Conservation (phyloP, 1,284 basidiomycete genomes). For the Ustilago loliicola region DNA sequence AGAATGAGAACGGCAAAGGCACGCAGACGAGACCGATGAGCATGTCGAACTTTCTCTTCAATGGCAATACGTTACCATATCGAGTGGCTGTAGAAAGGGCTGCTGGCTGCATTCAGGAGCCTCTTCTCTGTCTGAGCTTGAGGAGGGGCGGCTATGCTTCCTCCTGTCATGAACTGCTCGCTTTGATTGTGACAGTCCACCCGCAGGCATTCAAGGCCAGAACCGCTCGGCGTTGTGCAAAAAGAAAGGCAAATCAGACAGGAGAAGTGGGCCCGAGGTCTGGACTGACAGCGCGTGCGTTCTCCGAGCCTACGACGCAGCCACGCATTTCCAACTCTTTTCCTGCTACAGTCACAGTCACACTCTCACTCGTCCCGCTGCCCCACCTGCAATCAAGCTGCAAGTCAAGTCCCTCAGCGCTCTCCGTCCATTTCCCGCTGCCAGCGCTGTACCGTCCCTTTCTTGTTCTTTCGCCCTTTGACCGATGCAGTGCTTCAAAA, state of each 20-base stretch:
- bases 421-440: conserved; percentile 3
- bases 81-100: not conserved
- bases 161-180: not conserved
- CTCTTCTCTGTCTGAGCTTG: not conserved
- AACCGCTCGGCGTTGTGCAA: conserved; percentile 21
- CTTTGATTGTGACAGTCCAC: not conserved
- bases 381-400: conserved; percentile 4
- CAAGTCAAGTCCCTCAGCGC: conserved; percentile 1
- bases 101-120: conserved; percentile 25
- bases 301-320: conserved; percentile 27
- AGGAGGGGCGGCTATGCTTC: conserved; percentile 13
- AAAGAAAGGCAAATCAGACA: not conserved
- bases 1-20: not conserved
- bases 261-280: conserved; percentile 6
- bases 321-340: conserved; percentile 7
- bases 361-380: not conserved
- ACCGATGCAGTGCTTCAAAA: conserved; percentile 9
- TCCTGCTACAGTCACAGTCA: not conserved
- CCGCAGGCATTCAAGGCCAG: not conserved
- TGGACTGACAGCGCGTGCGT: conserved; percentile 7
- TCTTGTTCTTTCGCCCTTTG: not conserved
- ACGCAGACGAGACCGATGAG: conserved; percentile 6
- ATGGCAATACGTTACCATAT: not conserved
- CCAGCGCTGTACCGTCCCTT: too few relatives aligned
- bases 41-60: conserved; percentile 1